phyloP scores from a whole-genome alignment of 257 asterid species.

The Solanum arcanum region DNA sequence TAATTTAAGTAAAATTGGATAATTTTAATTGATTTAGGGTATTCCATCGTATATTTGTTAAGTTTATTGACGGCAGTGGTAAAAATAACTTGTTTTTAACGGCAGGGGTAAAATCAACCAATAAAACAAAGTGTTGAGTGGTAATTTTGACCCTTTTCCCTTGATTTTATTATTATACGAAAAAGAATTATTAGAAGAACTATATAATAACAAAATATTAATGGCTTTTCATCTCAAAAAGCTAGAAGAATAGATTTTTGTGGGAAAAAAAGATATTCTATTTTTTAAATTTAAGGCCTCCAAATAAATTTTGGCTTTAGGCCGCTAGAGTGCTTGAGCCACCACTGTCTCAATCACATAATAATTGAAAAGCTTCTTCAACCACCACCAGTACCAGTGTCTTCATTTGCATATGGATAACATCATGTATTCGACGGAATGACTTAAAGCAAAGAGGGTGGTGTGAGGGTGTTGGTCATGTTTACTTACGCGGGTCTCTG shows the following conservation, averaged over 20 bases:
- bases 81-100: no score
- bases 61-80: no score
- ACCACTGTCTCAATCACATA: neutral
- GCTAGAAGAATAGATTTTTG: neutral
- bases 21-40: no score
- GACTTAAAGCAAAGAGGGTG: neutral
- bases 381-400: neutral
- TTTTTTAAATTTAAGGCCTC: neutral
- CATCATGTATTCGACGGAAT: neutral
- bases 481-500: neutral
- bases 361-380: neutral
- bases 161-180: neutral
- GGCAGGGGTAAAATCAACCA: no score
- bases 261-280: neutral
- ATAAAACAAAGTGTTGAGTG: no score
- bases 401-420: neutral
- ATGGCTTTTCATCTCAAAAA: neutral
- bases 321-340: neutral
- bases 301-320: neutral
- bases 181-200: neutral
- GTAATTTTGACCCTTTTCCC: no score
- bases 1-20: no score
- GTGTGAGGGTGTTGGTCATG: neutral
- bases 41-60: no score
- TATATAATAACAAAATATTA: neutral